Conservation (phyloP, 2,329 filamentous ascomycete species). For the Stromatinia cepivora region DNA sequence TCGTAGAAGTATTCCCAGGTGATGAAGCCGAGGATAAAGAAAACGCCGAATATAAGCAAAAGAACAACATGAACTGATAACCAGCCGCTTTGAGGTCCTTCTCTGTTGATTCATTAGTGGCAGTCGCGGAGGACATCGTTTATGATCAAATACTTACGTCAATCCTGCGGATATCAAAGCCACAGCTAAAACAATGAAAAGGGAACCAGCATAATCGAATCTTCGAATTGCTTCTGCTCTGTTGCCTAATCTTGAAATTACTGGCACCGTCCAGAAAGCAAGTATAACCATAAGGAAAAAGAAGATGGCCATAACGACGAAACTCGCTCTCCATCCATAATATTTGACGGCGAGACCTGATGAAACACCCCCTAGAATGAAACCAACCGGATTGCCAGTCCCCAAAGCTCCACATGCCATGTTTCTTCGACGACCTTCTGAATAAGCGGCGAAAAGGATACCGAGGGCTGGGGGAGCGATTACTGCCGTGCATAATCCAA, state of each 20-base stretch:
- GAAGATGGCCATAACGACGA: slow-evolving; percentile 62
- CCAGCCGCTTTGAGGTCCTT: slow-evolving; percentile 57
- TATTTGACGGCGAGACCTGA: slow-evolving; percentile 62
- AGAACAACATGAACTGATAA: slow-evolving; percentile 60
- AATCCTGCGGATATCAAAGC: slow-evolving; percentile 32
- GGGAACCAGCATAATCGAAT: slow-evolving; percentile 36
- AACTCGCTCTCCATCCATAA: slow-evolving; percentile 63
- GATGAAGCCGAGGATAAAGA: slow-evolving; percentile 57
- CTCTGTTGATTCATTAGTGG: slow-evolving; percentile 26
- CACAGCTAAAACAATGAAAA: slow-evolving; percentile 31
- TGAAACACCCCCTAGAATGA: slow-evolving; percentile 53
- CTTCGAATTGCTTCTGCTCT: slow-evolving; percentile 17
- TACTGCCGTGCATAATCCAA: slow-evolving; percentile 64
- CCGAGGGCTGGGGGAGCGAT: slow-evolving; percentile 65
- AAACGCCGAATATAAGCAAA: slow-evolving; percentile 59
- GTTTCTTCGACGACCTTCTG: slow-evolving; percentile 60
- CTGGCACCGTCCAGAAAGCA: slow-evolving; percentile 62
- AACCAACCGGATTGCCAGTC: slow-evolving; percentile 46
- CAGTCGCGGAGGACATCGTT: not conserved
- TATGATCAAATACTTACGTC: slow-evolving; percentile 31
- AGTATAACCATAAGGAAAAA: slow-evolving; percentile 60
- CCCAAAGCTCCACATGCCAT: slow-evolving; percentile 62
- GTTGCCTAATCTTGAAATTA: slow-evolving; percentile 47
- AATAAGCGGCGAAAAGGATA: slow-evolving; percentile 63
- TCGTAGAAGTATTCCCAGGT: slow-evolving; percentile 60